A percentile compares a stretch with the other conserved stretches of the same genome.
Conservation (phyloP, 768 basidiomycete genomes). For the Leucocoprinus sp. region DNA sequence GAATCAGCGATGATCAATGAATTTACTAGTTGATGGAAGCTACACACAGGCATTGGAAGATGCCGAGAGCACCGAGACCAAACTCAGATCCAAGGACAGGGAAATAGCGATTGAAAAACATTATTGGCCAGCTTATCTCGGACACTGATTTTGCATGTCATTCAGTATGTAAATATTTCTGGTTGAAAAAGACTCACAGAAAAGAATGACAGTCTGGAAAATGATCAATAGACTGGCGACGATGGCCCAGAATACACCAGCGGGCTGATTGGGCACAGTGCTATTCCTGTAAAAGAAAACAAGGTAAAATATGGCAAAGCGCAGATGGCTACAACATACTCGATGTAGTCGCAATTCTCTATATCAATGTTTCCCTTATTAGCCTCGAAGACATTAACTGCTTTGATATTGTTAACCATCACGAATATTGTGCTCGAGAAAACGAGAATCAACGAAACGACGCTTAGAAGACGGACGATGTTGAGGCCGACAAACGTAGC, state of each 20-base stretch:
- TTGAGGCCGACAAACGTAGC: constrained; percentile 71
- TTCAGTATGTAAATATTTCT: not conserved
- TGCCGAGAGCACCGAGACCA: constrained; percentile 81
- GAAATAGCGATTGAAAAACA: constrained; percentile 82
- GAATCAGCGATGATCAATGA: not conserved
- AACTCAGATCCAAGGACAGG: constrained; percentile 84
- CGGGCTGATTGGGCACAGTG: constrained; percentile 90
- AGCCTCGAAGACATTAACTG: constrained; percentile 57
- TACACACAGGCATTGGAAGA: constrained; percentile 72
- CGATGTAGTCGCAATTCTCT: constrained; percentile 72
- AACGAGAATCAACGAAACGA: constrained; percentile 73
- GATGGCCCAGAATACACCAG: constrained; percentile 88
- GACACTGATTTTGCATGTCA: constrained; percentile 34
- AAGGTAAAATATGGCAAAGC: not conserved
- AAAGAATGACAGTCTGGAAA: constrained; percentile 68
- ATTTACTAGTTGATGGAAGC: not conserved
- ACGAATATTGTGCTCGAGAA: constrained; percentile 70
- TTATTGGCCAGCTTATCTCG: constrained; percentile 69
- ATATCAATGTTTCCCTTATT: constrained; percentile 27
- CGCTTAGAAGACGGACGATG: constrained; percentile 62
- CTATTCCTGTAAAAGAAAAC: constrained; percentile 37
- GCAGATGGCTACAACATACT: constrained; percentile 40
- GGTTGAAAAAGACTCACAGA: constrained; percentile 33
- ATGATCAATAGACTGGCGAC: constrained; percentile 81
- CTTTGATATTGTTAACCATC: constrained; percentile 68